Evolutionary conservation across 345 rosid genomes (phyloP).

Genomic region (Rubroshorea leprosula): DNA sequence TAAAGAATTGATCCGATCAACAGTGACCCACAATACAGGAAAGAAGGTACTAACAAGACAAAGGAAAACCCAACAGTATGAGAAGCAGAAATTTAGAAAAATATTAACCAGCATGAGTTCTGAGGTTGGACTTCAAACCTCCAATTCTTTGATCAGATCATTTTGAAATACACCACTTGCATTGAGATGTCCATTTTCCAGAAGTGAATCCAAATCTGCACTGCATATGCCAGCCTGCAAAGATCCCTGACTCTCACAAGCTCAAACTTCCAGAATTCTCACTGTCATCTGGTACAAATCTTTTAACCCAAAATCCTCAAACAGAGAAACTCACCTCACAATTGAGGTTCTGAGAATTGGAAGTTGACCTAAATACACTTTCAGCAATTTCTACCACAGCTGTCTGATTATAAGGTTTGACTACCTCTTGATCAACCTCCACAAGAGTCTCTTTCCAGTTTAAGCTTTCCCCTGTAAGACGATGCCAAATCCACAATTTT

Average conservation of each 20-base stretch:
- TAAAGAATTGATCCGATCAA: constrained; percentile 11
- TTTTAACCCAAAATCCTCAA: constrained; percentile 33
- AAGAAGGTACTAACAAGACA: neutral
- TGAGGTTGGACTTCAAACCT: constrained; percentile 42
- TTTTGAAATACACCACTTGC: constrained; percentile 27
- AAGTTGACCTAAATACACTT: constrained; percentile 28
- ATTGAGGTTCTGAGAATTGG: constrained; percentile 37
- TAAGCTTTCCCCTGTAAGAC: constrained; percentile 21
- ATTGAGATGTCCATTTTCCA: constrained; percentile 37
- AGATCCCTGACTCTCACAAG: constrained; percentile 38
- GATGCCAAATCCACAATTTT: constrained; percentile 25
- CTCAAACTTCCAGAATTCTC: constrained; percentile 23
- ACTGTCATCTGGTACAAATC: constrained; percentile 26
- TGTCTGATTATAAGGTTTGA: constrained; percentile 32
- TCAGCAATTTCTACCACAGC: constrained; percentile 32
- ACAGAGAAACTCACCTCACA: constrained; percentile 47
- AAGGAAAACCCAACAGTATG: neutral
- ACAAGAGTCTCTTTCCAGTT: constrained; percentile 22
- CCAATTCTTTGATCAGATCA: constrained; percentile 38
- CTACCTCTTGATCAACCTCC: constrained; percentile 39
- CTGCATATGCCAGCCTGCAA: constrained; percentile 42
- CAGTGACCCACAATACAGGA: constrained; percentile 11
- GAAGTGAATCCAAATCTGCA: constrained; percentile 29
- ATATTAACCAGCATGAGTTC: neutral
- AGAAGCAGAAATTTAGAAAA: neutral